phyloP scores from a whole-genome alignment of 495 filamentous ascomycete genomes.

The Lasiosphaeris hirsuta region DNA sequence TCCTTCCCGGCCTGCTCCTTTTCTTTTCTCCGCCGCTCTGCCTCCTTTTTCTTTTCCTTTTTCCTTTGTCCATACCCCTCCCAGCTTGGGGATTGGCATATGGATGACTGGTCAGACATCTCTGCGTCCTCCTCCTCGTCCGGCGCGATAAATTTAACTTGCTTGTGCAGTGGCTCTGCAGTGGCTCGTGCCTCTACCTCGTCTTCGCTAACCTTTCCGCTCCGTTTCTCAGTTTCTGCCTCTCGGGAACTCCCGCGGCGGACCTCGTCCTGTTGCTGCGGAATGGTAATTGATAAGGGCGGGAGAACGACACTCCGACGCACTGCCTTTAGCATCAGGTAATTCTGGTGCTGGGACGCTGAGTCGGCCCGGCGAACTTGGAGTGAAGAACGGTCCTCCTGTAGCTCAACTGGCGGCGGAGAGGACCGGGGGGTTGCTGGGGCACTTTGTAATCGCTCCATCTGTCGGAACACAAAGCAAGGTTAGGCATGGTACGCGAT shows the following conservation, averaged over 20 bases:
- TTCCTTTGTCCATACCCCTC: conserved; percentile 48
- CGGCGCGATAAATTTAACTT: conserved; percentile 41
- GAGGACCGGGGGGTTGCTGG: conserved; percentile 16
- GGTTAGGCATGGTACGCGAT: conserved; percentile 24
- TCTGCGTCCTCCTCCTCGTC: conserved; percentile 37
- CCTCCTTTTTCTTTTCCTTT: conserved; percentile 47
- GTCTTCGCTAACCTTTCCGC: not conserved
- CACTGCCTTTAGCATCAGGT: conserved; percentile 43
- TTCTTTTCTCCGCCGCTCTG: conserved; percentile 40
- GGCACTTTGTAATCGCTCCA: conserved; percentile 21
- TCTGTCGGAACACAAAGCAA: conserved; percentile 19
- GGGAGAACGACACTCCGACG: conserved; percentile 36
- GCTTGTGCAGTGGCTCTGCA: conserved; percentile 30
- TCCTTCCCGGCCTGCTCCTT: conserved; percentile 40
- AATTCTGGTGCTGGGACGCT: conserved; percentile 23
- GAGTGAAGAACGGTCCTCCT: conserved; percentile 18
- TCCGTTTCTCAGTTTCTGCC: conserved; percentile 1
- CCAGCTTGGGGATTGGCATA: conserved; percentile 57
- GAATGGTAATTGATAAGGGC: conserved; percentile 44
- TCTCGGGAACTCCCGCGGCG: not conserved
- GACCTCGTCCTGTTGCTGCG: conserved; percentile 19
- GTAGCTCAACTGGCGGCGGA: conserved; percentile 11
- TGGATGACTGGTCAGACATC: conserved; percentile 49
- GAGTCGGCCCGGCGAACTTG: conserved; percentile 23
- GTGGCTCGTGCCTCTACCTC: conserved; percentile 12